phyloP scores from a whole-genome alignment of 495 filamentous ascomycete genomes.

The Neurospora cerealis region DNA sequence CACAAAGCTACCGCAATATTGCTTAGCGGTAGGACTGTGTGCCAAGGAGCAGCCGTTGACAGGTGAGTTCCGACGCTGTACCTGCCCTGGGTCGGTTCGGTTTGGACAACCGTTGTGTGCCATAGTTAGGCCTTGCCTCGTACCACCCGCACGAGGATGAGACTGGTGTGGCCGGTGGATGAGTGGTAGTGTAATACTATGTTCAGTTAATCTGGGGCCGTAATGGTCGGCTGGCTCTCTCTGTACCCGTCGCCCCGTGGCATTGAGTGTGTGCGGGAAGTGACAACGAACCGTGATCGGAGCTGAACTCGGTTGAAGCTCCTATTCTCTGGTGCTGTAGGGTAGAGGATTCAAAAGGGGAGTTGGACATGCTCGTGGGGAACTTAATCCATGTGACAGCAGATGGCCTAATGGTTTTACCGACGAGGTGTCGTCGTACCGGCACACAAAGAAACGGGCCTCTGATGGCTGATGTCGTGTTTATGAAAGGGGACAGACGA shows the following conservation, averaged over 20 bases:
- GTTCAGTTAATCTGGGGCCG: not conserved
- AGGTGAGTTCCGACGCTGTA: not conserved
- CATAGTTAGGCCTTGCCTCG: not conserved
- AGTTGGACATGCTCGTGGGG: not conserved
- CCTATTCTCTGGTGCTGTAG: not conserved
- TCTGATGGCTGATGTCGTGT: not conserved
- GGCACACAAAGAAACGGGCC: not conserved
- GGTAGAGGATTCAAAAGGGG: not conserved
- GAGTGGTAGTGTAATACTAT: not conserved
- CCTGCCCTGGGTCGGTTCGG: not conserved
- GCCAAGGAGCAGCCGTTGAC: not conserved
- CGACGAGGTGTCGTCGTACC: not conserved
- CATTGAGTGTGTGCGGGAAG: not conserved
- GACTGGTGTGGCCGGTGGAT: not conserved
- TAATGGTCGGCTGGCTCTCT: not conserved
- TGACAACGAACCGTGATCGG: not conserved
- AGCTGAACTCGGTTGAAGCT: not conserved
- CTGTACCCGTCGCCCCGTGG: not conserved
- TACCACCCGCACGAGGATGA: not conserved
- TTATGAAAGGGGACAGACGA: not conserved
- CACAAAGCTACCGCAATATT: not conserved
- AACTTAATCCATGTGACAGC: not conserved
- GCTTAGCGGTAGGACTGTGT: not conserved
- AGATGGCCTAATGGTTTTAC: not conserved
- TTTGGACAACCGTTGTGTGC: not conserved